These are phyloP conservation scores for Wolfiporia cocos DNA, from an alignment of 1,284 basidiomycete species.

Conservation along the genomic window DNA sequence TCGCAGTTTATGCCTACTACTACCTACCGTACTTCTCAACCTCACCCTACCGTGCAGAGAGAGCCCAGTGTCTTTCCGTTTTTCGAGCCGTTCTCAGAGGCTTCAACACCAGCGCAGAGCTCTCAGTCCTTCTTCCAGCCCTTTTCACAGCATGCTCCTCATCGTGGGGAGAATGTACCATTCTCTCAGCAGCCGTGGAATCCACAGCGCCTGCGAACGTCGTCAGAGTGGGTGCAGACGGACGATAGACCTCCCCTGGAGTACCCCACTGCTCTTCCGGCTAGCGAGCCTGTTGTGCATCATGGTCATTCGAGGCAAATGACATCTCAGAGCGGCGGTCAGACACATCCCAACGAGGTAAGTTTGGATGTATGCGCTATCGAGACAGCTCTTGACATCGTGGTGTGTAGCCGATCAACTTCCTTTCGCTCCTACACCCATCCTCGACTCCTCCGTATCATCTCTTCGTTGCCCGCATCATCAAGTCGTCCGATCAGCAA, in stretches of 20 bases:
- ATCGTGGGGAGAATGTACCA: slow-evolving; percentile 16
- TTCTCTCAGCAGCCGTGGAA: slow-evolving; percentile 19
- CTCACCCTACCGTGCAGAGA: slow-evolving; percentile 23
- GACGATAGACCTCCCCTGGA: slow-evolving; percentile 24
- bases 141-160: slow-evolving; percentile 13
- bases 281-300: slow-evolving; percentile 15
- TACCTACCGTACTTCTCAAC: slow-evolving; percentile 21
- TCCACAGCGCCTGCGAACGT: slow-evolving; percentile 20
- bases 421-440: slow-evolving; percentile 74
- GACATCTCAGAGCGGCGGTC: slow-evolving; percentile 12
- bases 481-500: slow-evolving; percentile 81
- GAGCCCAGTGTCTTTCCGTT: slow-evolving; percentile 34
- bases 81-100: slow-evolving; percentile 49
- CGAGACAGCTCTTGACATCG: neutral
- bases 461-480: slow-evolving; percentile 73
- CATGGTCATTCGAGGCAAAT: slow-evolving; percentile 14
- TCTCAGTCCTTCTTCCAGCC: slow-evolving; percentile 31
- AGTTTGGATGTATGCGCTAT: slow-evolving; percentile 15
- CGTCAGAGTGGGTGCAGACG: slow-evolving; percentile 28
- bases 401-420: slow-evolving; percentile 68
- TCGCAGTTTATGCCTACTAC: slow-evolving; percentile 10
- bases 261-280: slow-evolving; percentile 14
- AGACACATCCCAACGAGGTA: slow-evolving; percentile 33
- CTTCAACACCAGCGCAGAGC: slow-evolving; percentile 28
- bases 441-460: slow-evolving; percentile 76